phyloP scores from a whole-genome alignment of 2,329 filamentous ascomycete genomes.

The Aspergillus aculeatus region DNA sequence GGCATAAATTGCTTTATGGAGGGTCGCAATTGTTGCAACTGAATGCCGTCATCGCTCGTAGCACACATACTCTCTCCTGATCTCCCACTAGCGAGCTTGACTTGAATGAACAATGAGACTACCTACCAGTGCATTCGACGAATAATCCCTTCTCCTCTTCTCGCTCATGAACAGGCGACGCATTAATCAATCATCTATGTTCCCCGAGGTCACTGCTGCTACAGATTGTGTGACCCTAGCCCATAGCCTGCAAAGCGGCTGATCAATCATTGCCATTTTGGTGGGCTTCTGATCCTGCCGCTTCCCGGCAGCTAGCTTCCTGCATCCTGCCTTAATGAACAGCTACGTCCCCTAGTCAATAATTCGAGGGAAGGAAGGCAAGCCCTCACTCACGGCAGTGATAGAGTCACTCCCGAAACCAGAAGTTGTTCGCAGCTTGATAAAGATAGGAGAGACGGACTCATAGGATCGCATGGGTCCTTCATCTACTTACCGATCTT shows the following conservation, averaged over 20 bases:
- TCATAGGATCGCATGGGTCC: background rate
- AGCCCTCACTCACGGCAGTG: slow-evolving; percentile 6
- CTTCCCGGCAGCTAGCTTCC: slow-evolving; percentile 17
- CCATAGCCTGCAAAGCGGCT: slow-evolving; percentile 13
- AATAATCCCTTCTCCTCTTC: slow-evolving; percentile 12
- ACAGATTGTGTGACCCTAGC: slow-evolving; percentile 23
- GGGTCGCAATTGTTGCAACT: background rate
- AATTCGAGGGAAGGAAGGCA: background rate
- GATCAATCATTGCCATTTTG: slow-evolving; percentile 18
- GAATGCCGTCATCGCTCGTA: slow-evolving; percentile 13
- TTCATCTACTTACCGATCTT: no score
- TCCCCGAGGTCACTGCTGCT: background rate
- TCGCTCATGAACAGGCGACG: background rate
- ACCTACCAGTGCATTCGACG: slow-evolving; percentile 34
- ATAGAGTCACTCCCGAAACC: slow-evolving; percentile 11
- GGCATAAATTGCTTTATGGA: background rate
- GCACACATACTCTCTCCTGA: background rate
- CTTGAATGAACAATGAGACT: slow-evolving; percentile 37
- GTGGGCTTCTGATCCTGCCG: slow-evolving; percentile 18
- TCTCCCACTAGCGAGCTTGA: no score
- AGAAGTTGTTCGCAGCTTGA: background rate
- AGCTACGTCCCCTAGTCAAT: background rate
- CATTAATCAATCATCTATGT: background rate
- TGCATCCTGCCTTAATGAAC: slow-evolving; percentile 12
- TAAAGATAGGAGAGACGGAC: slow-evolving; percentile 1